Evolutionary conservation across 768 basidiomycete species (phyloP).

Genomic region (Rhizopogon roseolus): DNA sequence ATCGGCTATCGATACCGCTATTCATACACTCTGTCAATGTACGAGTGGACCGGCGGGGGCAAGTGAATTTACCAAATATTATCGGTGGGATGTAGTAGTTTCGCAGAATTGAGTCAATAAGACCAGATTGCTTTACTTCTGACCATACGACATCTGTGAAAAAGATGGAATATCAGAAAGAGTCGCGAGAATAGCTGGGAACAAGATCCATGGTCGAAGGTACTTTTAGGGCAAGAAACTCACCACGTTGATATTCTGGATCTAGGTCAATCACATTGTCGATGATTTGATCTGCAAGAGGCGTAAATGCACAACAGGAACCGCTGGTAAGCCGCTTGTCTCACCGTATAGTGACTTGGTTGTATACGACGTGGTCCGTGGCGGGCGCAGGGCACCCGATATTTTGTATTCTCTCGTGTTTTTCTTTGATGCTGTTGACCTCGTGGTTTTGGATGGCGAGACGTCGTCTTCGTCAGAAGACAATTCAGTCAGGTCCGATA

Average conservation of each 20-base stretch:
- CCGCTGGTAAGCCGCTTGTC: constrained; percentile 1
- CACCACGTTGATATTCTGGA: constrained; percentile 65
- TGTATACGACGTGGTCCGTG: constrained; percentile 36
- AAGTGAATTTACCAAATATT: constrained; percentile 47
- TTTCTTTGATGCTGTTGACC: constrained; percentile 19
- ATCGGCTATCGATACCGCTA: constrained; percentile 34
- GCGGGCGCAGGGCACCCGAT: constrained; percentile 29
- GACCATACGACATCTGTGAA: constrained; percentile 58
- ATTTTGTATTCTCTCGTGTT: constrained; percentile 25
- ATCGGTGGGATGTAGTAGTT: constrained; percentile 67
- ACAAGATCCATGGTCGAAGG: neutral
- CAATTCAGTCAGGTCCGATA: constrained; percentile 45
- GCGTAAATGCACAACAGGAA: neutral
- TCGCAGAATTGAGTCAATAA: constrained; percentile 61
- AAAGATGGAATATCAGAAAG: neutral
- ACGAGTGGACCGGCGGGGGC: neutral
- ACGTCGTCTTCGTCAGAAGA: constrained; percentile 35
- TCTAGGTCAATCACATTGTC: constrained; percentile 47
- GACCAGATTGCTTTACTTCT: constrained; percentile 50
- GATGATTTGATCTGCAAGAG: constrained; percentile 40
- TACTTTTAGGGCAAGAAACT: constrained; percentile 2
- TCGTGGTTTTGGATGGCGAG: constrained; percentile 18
- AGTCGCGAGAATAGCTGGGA: neutral
- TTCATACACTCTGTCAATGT: neutral
- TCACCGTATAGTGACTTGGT: constrained; percentile 41